Conservation (phyloP, 164 flowering plant species). For the Liquidambar formosana region DNA sequence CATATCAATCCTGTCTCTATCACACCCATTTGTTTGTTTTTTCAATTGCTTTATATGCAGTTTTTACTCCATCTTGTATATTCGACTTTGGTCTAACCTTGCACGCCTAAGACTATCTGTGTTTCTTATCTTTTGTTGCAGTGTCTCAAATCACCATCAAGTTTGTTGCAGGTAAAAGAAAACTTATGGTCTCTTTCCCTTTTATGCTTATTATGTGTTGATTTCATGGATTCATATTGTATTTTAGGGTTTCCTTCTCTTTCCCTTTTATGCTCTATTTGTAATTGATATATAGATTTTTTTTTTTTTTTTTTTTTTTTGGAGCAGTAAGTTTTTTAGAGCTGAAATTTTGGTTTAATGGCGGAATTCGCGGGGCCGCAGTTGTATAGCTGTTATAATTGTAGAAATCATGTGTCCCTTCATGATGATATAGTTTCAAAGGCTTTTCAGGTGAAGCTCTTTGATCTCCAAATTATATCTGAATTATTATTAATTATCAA, state of each 20-base stretch:
- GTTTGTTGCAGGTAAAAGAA: conserved; percentile 1
- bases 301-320: not conserved
- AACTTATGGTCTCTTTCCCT: not conserved
- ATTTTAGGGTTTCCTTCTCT: not conserved
- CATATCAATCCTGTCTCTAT: conserved; percentile 8
- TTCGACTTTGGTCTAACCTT: conserved; percentile 15
- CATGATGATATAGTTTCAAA: conserved; percentile 78
- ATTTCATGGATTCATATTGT: not conserved
- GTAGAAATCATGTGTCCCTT: conserved; percentile 68
- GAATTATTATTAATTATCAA: not conserved
- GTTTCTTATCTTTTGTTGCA: conserved; percentile 1
- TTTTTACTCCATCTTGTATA: conserved; percentile 16
- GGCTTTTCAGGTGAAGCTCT: conserved; percentile 63
- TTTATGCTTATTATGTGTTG: not conserved
- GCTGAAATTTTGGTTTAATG: conserved; percentile 31
- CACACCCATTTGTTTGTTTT: conserved; percentile 4
- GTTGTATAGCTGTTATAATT: conserved; percentile 69
- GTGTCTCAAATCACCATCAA: not conserved
- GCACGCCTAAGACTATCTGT: conserved; percentile 12
- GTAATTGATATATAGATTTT: not conserved
- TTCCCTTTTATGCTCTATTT: not conserved
- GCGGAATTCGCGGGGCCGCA: conserved; percentile 63
- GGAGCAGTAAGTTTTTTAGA: conserved; percentile 8
- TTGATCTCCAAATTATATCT: not conserved
- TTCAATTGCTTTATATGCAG: not conserved